Base-by-base conservation (phyloP, 257 asterid species). In the Solanum etuberosum region DNA sequence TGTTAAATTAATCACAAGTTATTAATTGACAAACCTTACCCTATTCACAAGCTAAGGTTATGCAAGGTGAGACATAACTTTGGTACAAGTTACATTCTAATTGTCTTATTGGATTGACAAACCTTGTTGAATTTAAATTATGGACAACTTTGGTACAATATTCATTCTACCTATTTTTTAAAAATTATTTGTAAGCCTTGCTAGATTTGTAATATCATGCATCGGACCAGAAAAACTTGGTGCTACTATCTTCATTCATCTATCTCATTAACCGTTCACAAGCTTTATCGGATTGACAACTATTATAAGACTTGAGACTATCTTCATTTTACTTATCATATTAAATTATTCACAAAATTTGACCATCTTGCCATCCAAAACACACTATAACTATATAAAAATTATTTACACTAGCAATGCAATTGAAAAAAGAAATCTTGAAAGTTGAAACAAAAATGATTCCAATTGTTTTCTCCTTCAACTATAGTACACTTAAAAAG, bases 201-300 rank as follows among this genome's bases (percentile, higher is more conserved):
- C 4, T 16, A 9, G 0, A 35, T 21, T 23, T 8, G 7, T 37
- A 73, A 73, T 5, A 9, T 73, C 2, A 35, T 21, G 5, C 18
- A 5, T 35, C 18, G n/a, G 0, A 70, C 4, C 0, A 0, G 0
- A 51, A 14, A 31, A 14, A 8, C 8, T 10, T 6, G 7, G 3
- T 70, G 3, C 0, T 31, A 16, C 6, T 68, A 7, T 14, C 9
- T 67, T 29, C 21, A 7, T 68, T 27, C 40, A 14, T 29, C 38
- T 68, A 29, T 29, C 40, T 29, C 6, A 1, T 29, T 15, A 68
- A 67, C 0, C 27, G 2, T 31, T 70, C 1, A 70, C 25, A 16
- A 70, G 42, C 10, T 31, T 16, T 67, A 14, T 14, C 38, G 1
- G 9, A 15, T 29, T 29, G 9, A 5, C 76, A 68, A 10, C 0